Conservation (phyloP, 208 protist genomes). For the Crithidia sp. region DNA sequence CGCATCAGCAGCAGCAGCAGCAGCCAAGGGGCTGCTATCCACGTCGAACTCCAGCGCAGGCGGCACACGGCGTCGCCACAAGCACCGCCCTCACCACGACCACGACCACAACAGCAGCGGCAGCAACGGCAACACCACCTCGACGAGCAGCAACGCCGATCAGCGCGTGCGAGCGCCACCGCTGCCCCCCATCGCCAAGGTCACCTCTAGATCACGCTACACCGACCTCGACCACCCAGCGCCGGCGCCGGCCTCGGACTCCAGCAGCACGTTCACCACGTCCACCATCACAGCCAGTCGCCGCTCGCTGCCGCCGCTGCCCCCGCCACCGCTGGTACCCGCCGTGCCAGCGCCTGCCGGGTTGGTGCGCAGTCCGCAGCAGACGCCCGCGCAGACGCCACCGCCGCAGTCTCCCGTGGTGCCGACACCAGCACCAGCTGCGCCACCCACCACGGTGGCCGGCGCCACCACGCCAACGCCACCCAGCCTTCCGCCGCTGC, state of each 20-base stretch:
- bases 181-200: background rate
- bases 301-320: constrained; percentile 27
- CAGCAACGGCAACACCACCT: constrained; percentile 1
- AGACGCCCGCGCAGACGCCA: constrained; percentile 5
- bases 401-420: too few relatives aligned
- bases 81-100: constrained; percentile 7
- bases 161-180: background rate
- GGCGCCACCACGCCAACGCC: background rate
- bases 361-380: constrained; percentile 24
- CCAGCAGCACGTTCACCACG: constrained; percentile 9
- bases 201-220: constrained; percentile 9
- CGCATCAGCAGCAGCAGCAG: background rate
- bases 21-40: constrained; percentile 1
- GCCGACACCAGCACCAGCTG: too few relatives aligned
- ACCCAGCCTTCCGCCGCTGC: constrained; percentile 1
- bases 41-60: constrained; percentile 3
- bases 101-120: background rate
- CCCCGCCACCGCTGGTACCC: constrained; percentile 19
- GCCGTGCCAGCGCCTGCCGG: background rate
- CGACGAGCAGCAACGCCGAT: background rate
- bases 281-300: constrained; percentile 6
- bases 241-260: background rate
- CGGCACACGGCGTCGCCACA: constrained; percentile 12
- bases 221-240: constrained; percentile 17
- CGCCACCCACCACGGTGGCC: too few relatives aligned